Base-by-base conservation (phyloP, 2,329 filamentous ascomycete genomes). In the Cytospora paraplurivora region DNA sequence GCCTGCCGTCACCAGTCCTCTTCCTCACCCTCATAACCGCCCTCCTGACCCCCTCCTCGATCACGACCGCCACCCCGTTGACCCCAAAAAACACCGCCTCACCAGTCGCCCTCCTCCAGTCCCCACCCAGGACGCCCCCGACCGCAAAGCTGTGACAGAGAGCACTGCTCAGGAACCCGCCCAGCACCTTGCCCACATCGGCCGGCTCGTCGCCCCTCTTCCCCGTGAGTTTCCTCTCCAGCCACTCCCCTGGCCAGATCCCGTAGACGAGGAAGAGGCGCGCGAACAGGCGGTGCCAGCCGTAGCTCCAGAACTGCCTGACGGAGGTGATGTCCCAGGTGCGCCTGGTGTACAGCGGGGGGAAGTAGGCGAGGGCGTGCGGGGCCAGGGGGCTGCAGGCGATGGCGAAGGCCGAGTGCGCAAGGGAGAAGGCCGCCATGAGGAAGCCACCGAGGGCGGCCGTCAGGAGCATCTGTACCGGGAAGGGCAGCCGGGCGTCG, bases 241-340 rank as follows among this genome's bases (percentile, higher is more conserved):
- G 15, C 74, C 75, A 79, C 66, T 79, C 76, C 3, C 77, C 77
- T 1, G 77, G 77, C 77, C 77, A 79, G 13, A 79, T 74, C 7
- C 77, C 77, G 62, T 78, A 79, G 5, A 79, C 77, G 6, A 79
- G 71, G 65, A 79, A 79, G 19, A 79, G 67, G 10, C 77, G 71
- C 1, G 77, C 77, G 61, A 79, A 79, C 0, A 79, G 69, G 7
- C 77, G 71, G 67, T 79, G 77, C 77, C 77, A 79, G 27, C 77
- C 77, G 56, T 77, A 78, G 7, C 74, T 76, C 77, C 77, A 79
- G 68, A 79, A 79, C 12, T 68, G 67, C 27, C 77, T 69, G 7
- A 78, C 76, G 1, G 72, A 74, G 0, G 69, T 73, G 49, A 79
- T 71, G 37, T 76, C 72, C 77, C 77, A 79, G 10, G 77, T 70